A percentile compares a stretch with the other conserved stretches of the same genome.
These are phyloP conservation scores for Candida hungchunana DNA, from an alignment of 805 yeast species.

Conservation along the genomic window DNA sequence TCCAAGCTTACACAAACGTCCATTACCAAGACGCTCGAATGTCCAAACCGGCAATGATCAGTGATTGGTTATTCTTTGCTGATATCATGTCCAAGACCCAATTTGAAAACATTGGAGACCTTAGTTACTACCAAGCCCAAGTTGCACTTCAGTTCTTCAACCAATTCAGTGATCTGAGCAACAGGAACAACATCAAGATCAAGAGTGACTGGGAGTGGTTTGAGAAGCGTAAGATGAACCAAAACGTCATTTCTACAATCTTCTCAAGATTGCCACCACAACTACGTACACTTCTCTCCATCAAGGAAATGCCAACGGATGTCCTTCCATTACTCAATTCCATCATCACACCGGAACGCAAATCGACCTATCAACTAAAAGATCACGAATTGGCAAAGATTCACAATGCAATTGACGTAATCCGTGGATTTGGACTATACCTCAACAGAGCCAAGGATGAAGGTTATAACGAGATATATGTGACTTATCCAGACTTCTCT, in stretches of 20 bases:
- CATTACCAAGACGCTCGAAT: constrained; percentile 64
- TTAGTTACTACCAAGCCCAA: constrained; percentile 50
- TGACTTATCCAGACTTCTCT: constrained; percentile 24
- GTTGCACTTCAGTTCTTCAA: constrained; percentile 60
- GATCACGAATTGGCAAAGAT: constrained; percentile 23
- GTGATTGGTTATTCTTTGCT: constrained; percentile 75
- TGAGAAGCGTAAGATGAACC: constrained; percentile 19
- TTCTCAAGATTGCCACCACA: constrained; percentile 12
- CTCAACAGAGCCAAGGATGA: constrained; percentile 34
- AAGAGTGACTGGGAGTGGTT: constrained; percentile 28
- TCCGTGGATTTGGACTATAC: constrained; percentile 36
- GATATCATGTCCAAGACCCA: constrained; percentile 49
- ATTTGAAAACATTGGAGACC: constrained; percentile 40
- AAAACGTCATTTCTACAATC: constrained; percentile 11
- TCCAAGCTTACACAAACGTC: constrained; percentile 56
- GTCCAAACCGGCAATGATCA: constrained; percentile 51
- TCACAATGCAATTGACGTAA: constrained; percentile 34
- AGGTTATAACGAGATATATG: constrained; percentile 24
- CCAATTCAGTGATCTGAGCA: constrained; percentile 57
- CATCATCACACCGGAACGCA: constrained; percentile 28
- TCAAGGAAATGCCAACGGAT: constrained; percentile 24
- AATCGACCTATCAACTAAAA: constrained; percentile 19
- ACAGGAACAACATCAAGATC: constrained; percentile 30
- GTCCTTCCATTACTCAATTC: constrained; percentile 33
- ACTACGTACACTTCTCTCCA: constrained; percentile 13